Percentiles rank a stretch among this genome's conserved stretches.
phyloP scores from a whole-genome alignment of 495 filamentous ascomycete genomes.

The Aspergillus affinis region DNA sequence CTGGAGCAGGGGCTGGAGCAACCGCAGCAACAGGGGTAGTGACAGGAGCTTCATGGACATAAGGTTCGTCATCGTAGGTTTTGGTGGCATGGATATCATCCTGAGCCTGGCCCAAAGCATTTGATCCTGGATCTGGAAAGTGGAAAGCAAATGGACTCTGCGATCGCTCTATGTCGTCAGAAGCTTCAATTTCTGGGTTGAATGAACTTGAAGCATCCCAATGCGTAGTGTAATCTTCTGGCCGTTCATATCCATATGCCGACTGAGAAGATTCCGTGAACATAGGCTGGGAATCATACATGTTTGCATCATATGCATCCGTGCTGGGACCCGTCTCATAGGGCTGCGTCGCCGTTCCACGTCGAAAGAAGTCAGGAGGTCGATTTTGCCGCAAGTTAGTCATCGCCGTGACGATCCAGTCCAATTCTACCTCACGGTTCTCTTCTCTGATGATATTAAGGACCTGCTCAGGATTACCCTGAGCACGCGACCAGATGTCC shows the following conservation, averaged over 20 bases:
- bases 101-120: constrained; percentile 1
- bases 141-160: constrained; percentile 1
- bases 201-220: neutral
- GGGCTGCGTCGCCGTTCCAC: neutral
- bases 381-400: constrained; percentile 22
- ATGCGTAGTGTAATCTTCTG: neutral
- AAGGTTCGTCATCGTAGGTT: neutral
- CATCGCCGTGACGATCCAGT: constrained; percentile 46
- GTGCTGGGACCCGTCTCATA: neutral
- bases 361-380: neutral
- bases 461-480: constrained; percentile 60
- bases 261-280: neutral
- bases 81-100: neutral
- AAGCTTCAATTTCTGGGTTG: neutral
- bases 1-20: neutral
- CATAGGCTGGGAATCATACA: neutral
- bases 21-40: neutral
- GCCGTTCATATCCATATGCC: neutral
- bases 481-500: constrained; percentile 51
- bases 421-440: constrained; percentile 54
- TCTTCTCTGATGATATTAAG: constrained; percentile 62
- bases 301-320: constrained; percentile 3
- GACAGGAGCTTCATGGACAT: neutral
- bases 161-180: neutral
- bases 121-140: constrained; percentile 1